Evolutionary conservation across 129 eudicot genomes (phyloP), one percentile per base, ranked within the genome.

Genomic region (Glebionis coronaria): DNA sequence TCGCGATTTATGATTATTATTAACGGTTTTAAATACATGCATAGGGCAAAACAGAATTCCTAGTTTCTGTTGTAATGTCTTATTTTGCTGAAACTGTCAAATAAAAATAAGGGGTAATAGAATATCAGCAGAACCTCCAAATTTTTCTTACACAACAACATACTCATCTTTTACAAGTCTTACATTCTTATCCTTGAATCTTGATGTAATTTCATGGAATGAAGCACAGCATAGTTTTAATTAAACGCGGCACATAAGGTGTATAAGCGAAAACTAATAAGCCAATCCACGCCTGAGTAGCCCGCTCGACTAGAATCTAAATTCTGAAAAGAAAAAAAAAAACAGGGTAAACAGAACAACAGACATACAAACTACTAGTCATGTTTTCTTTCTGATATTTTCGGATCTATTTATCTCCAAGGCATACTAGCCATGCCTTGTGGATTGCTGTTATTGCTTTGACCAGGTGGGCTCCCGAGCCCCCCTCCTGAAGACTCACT

Each of bases 401-500:
- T 35, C 42, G 9, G 42, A 35, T 35, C 42, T 35, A 35, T 9
- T 66, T 67, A 82, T 73, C 82, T 76, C 90, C 87, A 82, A 5
- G 77, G 62, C 61, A 85, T 56, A 42, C 40, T 71, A 16, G 78
- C 44, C 71, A 81, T 35, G 27, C 65, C 77, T 21, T 51, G 77
- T 12, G 81, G 69, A 63, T 73, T 81, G 76, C 38, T 69, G 52
- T 61, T 65, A 53, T 72, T 72, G 61, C 72, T 69, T 56, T 68
- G 81, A 50, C 64, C 76, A 2, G 75, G 60, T 10, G 90, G 84
- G 51, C 78, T 76, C 23, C 82, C 84, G 0, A 78, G 79, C 19
- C 80, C 84, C 6, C 78, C 79, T 40, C 84, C 87, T 1, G 84
- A 76, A 12, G 81, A 79, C 27, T 74, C 91, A 9, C 85, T 73